These are phyloP conservation scores for Geosmithia morbida DNA, from an alignment of 2,329 filamentous ascomycete species.

Conservation along the genomic window DNA sequence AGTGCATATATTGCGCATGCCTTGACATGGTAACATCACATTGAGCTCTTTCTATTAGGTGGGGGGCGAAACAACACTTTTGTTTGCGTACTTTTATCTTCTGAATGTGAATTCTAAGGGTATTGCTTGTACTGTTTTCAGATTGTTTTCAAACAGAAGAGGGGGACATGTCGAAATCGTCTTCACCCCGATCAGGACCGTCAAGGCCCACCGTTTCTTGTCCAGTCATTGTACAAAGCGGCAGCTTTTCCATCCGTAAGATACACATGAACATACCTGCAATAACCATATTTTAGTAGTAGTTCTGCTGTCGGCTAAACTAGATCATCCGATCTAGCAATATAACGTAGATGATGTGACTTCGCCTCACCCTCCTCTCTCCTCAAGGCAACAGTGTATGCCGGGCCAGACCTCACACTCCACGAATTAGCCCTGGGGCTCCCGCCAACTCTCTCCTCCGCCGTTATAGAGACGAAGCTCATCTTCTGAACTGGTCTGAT, in stretches of 20 bases:
- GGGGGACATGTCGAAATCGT: no score
- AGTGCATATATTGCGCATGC: neutral
- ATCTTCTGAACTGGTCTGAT: constrained; percentile 79
- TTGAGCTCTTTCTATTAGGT: no score
- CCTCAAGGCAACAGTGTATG: constrained; percentile 73
- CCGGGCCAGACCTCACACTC: constrained; percentile 70
- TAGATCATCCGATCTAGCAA: neutral
- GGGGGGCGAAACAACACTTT: no score
- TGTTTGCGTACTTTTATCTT: no score
- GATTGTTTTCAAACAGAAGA: no score
- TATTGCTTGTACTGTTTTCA: no score
- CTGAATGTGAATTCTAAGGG: no score
- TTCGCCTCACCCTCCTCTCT: constrained; percentile 46
- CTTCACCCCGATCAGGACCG: constrained; percentile 45
- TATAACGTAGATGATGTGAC: constrained; percentile 48
- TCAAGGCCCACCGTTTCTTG: constrained; percentile 65
- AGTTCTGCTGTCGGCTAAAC: neutral
- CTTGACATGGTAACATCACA: neutral
- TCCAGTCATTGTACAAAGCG: constrained; percentile 72
- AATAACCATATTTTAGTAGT: no score
- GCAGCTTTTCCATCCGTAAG: constrained; percentile 58
- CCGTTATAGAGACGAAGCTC: constrained; percentile 70
- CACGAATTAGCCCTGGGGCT: constrained; percentile 70
- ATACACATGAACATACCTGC: neutral
- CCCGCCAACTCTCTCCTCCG: constrained; percentile 55